Evolutionary conservation across 768 basidiomycete genomes (phyloP).

Genomic region (Xerocomus spinulosus): DNA sequence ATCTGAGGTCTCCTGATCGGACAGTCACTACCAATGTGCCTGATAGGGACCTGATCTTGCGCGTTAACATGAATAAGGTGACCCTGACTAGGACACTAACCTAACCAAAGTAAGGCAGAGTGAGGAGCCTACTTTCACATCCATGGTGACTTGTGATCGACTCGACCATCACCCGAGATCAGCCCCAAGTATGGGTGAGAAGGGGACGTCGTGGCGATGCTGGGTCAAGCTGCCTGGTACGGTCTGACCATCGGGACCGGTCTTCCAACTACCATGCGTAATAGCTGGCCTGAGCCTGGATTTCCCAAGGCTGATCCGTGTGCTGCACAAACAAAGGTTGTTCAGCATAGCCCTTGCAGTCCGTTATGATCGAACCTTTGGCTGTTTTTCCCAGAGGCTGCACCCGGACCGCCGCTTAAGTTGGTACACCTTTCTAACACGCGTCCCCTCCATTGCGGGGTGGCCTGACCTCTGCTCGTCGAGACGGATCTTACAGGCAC

Average conservation of each 20-base stretch:
- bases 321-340: slow-evolving; percentile 15
- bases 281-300: slow-evolving; percentile 10
- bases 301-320: slow-evolving; percentile 4
- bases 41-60: slow-evolving; percentile 30
- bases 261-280: slow-evolving; percentile 7
- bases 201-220: slow-evolving; percentile 26
- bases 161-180: slow-evolving; percentile 17
- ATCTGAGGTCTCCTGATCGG: slow-evolving; percentile 28
- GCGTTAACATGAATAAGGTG: slow-evolving; percentile 17
- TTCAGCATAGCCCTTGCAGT: slow-evolving; percentile 25
- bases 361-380: slow-evolving; percentile 30
- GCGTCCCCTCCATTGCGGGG: slow-evolving; percentile 1
- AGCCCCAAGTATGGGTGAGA: slow-evolving; percentile 16
- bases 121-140: slow-evolving; percentile 17
- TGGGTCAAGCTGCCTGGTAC: slow-evolving; percentile 4
- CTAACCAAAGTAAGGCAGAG: slow-evolving; percentile 33
- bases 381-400: slow-evolving; percentile 15
- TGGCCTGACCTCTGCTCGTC: background rate
- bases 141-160: slow-evolving; percentile 13
- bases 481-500: slow-evolving; percentile 18
- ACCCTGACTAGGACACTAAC: slow-evolving; percentile 30
- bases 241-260: slow-evolving; percentile 19
- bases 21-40: slow-evolving; percentile 25
- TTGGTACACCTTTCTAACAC: too few relatives aligned
- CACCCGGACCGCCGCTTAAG: slow-evolving; percentile 13